phyloP scores from a whole-genome alignment of 768 basidiomycete genomes.

The Leucosporidium creatinivorum region DNA sequence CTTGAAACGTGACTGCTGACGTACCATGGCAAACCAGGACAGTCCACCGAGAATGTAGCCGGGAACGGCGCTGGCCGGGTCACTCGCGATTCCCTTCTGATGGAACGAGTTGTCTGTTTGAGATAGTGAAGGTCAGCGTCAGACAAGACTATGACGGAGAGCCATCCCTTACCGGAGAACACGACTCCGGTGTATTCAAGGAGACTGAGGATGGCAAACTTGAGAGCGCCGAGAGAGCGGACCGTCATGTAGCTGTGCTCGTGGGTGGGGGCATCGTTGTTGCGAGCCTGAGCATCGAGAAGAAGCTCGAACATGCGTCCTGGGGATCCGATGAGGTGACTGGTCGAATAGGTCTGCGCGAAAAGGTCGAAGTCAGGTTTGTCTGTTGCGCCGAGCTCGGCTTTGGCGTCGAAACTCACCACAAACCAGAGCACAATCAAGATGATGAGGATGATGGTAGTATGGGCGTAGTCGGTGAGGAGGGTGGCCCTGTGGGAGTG shows the following conservation, averaged over 20 bases:
- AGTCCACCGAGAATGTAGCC: conserved; percentile 10
- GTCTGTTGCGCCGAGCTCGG: background rate
- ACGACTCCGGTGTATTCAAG: conserved; percentile 38
- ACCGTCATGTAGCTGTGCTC: conserved; percentile 55
- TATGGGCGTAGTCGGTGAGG: conserved; percentile 46
- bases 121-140: no score
- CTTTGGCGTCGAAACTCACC: background rate
- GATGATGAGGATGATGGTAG: conserved; percentile 47
- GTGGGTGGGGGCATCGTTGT: conserved; percentile 48
- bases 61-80: conserved; percentile 2
- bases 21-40: conserved; percentile 33
- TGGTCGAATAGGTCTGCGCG: conserved; percentile 39
- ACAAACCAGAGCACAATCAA: conserved; percentile 44
- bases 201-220: conserved; percentile 10
- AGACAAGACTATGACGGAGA: no score
- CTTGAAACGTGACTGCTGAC: no score
- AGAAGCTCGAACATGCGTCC: conserved; percentile 49
- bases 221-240: conserved; percentile 46
- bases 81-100: conserved; percentile 45
- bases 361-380: background rate
- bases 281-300: conserved; percentile 46
- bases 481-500: conserved; percentile 21
- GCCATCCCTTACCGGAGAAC: background rate
- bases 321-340: conserved; percentile 46
- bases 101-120: conserved; percentile 6